Base-by-base conservation (phyloP, 2,329 filamentous ascomycete genomes). In the Rachicladosporium sp. region DNA sequence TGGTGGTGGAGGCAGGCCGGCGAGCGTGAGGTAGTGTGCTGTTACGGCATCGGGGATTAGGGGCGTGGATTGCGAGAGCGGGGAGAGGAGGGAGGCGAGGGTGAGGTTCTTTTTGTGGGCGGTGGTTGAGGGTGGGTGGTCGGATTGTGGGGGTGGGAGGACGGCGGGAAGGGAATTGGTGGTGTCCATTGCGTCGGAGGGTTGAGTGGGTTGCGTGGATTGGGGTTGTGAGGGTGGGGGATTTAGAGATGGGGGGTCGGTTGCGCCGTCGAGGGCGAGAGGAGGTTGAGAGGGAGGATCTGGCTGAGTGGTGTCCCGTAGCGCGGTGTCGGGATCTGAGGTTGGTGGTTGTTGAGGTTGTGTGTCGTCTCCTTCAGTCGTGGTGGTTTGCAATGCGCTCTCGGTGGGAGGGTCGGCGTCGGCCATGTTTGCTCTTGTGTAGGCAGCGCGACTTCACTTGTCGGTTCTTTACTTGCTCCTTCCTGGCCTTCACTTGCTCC, bases 41-140 rank as follows among this genome's bases (percentile, higher is more conserved):
- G 88, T 96, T 13, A 98, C 91, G 12, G 91, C 91, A 58, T 98
- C 91, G 34, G 91, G 91, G 52, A 98, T 96, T 85, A 98, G 94
- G 8, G 91, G 91, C 44, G 91, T 87, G 64, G 91, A 96, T 55
- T 98, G 91, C 58, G 98, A 91, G 81, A 98, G 96, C 70, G 94
- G 95, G 48, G 75, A 74, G 11, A 98, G 64, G 57, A 98, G 95
- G 63, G 96, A 89, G 56, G 88, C 82, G 49, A 98, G 67, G 31
- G 83, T 93, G 12, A 82, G 80, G 64, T 98, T 91, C 65, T 96
- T 96, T 59, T 87, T 85, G 38, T 80, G 80, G 1, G 82, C 79
- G 47, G 84, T 67, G 35, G 50, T 62, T 33, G 34, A 10, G 39
- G 34, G 35, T 37, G 39, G 30, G 11, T 23, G 23, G 33, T 36